phyloP scores from a whole-genome alignment of 106 monocot genomes.

The Vanilla planifolia region DNA sequence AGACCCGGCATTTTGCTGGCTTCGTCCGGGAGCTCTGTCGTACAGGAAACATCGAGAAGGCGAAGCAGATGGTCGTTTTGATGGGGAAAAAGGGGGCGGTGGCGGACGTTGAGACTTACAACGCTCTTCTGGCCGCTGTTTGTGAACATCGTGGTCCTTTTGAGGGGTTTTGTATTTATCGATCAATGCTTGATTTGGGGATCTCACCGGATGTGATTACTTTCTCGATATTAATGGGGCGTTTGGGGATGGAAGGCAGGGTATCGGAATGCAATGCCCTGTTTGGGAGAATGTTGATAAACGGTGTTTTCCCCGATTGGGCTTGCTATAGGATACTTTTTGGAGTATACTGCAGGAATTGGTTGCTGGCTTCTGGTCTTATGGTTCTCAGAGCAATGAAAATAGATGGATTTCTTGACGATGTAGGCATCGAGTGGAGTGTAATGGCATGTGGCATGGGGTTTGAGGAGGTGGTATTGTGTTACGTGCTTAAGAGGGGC shows the following conservation, averaged over 20 bases:
- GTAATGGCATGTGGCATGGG: neutral
- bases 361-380: conserved; percentile 4
- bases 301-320: conserved; percentile 8
- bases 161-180: conserved; percentile 8
- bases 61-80: neutral
- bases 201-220: conserved; percentile 17
- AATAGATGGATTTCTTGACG: neutral
- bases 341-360: conserved; percentile 10
- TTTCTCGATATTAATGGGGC: conserved; percentile 13
- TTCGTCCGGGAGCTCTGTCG: neutral
- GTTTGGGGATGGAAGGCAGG: conserved; percentile 15
- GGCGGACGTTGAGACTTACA: conserved; percentile 1
- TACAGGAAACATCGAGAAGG: neutral
- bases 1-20: conserved; percentile 2
- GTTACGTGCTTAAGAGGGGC: conserved; percentile 7
- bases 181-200: conserved; percentile 6
- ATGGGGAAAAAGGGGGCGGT: neutral
- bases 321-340: conserved; percentile 11
- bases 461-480: neutral
- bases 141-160: neutral
- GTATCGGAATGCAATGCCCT: conserved; percentile 8
- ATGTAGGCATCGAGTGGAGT: neutral
- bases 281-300: conserved; percentile 13
- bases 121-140: conserved; percentile 5
- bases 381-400: conserved; percentile 4